Conservation (phyloP, 306 rosid species). For the Clitoria ternatea region DNA sequence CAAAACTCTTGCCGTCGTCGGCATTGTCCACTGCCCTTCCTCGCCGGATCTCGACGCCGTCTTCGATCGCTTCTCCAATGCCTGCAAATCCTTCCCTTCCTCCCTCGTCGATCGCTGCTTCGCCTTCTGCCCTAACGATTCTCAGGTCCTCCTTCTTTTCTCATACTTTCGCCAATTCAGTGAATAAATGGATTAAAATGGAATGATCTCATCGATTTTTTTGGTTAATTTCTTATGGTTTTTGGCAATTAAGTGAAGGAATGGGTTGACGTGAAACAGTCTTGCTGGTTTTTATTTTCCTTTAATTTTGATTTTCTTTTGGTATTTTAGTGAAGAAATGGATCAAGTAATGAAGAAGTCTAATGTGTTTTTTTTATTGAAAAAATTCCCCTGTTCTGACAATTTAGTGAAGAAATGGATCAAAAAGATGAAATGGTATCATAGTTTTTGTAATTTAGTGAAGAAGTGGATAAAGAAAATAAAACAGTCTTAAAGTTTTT, state of each 20-base stretch:
- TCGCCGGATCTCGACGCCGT: conserved; percentile 73
- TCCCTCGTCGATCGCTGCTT: conserved; percentile 87
- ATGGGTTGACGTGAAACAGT: neutral
- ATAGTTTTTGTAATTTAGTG: neutral
- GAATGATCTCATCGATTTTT: neutral
- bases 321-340: neutral
- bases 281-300: neutral
- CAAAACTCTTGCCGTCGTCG: conserved; percentile 76
- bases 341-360: no score
- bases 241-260: neutral
- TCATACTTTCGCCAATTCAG: neutral
- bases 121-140: conserved; percentile 84
- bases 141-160: conserved; percentile 45
- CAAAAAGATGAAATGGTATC: no score
- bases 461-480: no score
- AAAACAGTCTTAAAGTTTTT: no score
- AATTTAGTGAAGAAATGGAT: neutral
- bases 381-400: neutral
- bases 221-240: neutral
- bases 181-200: neutral
- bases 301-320: neutral
- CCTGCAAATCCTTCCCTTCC: conserved; percentile 56
- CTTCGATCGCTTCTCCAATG: conserved; percentile 42
- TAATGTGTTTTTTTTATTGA: no score
- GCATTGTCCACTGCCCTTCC: conserved; percentile 92